Base-by-base conservation (phyloP, 2,329 filamentous ascomycete species). In the Pezicula carpinea region DNA sequence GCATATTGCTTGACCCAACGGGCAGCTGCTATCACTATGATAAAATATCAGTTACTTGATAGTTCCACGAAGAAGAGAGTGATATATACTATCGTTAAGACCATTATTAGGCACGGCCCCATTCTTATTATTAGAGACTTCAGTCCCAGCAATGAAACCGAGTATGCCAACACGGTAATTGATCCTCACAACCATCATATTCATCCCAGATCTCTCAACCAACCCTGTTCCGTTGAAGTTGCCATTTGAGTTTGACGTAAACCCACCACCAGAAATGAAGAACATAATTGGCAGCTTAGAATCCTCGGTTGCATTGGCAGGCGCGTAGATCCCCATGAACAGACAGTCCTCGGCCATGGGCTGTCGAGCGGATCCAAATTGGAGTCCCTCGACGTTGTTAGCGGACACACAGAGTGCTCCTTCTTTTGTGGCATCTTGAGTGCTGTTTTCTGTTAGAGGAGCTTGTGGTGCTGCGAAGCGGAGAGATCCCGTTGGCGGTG, bases 381-480 rank as follows among this genome's bases (percentile, higher is more conserved):
- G 11, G 14, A 26, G 10, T 35, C 33, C 33, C 18, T 35, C 33
- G 1, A 15, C n/a, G 15, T 35, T 35, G 18, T 35, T 35, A 11
- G 33, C 33, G 7, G n/a, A 15, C 11, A 35, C 33, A 14, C 33
- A 35, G 14, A 46, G 17, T 18, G 23, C 29, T 7, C 38, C 36
- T 40, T 38, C 44, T 29, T 32, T 46, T 4, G 36, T 46, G 13
- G 44, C 44, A 22, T 46, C 44, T 34, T 46, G 44, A 32, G 31
- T 41, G 13, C 36, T 35, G 14, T 35, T 41, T n/a, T 35, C 40
- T 17, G 18, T 23, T 14, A 41, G n/a, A 5, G 44, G 44, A 15
- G 38, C 23, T 13, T 76, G 68, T 0, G 87, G 85, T 13, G 80
- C 77, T 29, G 72, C 69, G 59, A 89, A 90, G 10, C 87, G 75